phyloP scores from a whole-genome alignment of 2,329 filamentous ascomycete species.

The Massarina eburnea region DNA sequence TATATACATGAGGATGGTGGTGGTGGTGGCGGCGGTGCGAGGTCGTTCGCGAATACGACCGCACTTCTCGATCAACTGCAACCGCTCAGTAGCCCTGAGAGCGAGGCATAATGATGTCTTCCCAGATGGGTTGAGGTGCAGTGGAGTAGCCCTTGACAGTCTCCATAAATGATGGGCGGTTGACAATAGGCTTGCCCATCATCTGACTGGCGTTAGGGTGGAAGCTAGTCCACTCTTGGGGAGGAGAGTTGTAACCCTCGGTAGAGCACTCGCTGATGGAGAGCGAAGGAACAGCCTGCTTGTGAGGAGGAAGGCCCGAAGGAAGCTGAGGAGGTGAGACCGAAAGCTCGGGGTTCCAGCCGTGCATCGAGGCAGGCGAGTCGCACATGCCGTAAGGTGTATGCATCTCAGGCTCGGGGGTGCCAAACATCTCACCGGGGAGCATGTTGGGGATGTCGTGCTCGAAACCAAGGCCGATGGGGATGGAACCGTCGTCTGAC shows the following conservation, averaged over 20 bases:
- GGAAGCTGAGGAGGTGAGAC: conserved; percentile 18
- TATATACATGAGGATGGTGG: conserved; percentile 30
- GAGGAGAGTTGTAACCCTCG: conserved; percentile 24
- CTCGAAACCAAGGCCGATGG: conserved; percentile 27
- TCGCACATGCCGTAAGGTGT: conserved; percentile 19
- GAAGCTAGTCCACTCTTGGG: conserved; percentile 50
- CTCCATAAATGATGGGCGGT: conserved; percentile 45
- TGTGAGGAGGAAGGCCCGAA: conserved; percentile 15
- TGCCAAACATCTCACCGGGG: conserved; percentile 24
- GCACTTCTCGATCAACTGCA: background rate
- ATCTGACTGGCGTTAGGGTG: conserved; percentile 48
- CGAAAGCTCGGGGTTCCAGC: conserved; percentile 21
- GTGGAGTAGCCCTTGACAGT: conserved; percentile 34
- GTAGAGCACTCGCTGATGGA: conserved; percentile 29
- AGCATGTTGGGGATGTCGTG: conserved; percentile 21
- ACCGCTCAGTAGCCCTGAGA: background rate
- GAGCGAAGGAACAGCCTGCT: conserved; percentile 22
- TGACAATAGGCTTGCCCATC: conserved; percentile 21
- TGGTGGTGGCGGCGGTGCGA: background rate
- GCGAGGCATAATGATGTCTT: conserved; percentile 51
- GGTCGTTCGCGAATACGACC: background rate
- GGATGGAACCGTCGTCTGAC: conserved; percentile 23
- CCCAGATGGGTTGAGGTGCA: conserved; percentile 31
- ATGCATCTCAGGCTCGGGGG: conserved; percentile 17
- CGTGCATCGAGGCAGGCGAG: conserved; percentile 18